Percentiles rank a stretch among this genome's conserved stretches.
Evolutionary conservation across 768 basidiomycete genomes (phyloP).

Genomic region (Pleurotus cornucopiae): DNA sequence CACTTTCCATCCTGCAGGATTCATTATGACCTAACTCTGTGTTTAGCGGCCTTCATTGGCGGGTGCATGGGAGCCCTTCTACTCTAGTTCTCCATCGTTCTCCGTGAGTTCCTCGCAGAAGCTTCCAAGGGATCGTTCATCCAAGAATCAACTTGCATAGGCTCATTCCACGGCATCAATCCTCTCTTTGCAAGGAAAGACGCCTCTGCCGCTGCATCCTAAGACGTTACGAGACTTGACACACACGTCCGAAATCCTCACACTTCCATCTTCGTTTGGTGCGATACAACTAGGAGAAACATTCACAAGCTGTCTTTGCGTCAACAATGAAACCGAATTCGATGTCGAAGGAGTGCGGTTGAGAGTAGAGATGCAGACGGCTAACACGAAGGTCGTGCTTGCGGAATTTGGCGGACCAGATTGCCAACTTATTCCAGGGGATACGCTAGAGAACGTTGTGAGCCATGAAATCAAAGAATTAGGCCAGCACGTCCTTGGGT

Average conservation of each 20-base stretch:
- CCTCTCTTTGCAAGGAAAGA: conserved; percentile 68
- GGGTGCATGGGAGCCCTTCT: conserved; percentile 82
- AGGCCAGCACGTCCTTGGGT: conserved; percentile 85
- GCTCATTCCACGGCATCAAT: conserved; percentile 76
- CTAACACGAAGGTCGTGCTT: conserved; percentile 56
- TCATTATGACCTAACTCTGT: conserved; percentile 6
- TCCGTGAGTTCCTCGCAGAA: conserved; percentile 38
- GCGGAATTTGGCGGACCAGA: conserved; percentile 60
- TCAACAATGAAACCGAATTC: conserved; percentile 72
- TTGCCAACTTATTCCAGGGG: conserved; percentile 45
- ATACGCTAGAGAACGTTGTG: conserved; percentile 64
- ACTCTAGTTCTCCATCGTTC: conserved; percentile 77
- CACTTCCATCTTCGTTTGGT: conserved; percentile 80
- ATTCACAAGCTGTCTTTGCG: conserved; percentile 75
- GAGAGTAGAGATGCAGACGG: conserved; percentile 84
- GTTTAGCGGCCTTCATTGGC: conserved; percentile 68
- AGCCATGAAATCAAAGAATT: conserved; percentile 92
- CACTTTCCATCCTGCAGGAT: conserved; percentile 2
- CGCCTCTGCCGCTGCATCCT: conserved; percentile 70
- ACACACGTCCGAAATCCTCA: conserved; percentile 73
- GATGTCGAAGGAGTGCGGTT: conserved; percentile 62
- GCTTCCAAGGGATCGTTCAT: neutral
- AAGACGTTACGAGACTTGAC: conserved; percentile 83
- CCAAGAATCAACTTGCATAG: conserved; percentile 18
- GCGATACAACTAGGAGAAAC: conserved; percentile 87